A percentile compares a stretch with the other conserved stretches of the same genome.
These are phyloP conservation scores for Ustilago bromivora DNA, from an alignment of 1,284 basidiomycete species.

Conservation along the genomic window DNA sequence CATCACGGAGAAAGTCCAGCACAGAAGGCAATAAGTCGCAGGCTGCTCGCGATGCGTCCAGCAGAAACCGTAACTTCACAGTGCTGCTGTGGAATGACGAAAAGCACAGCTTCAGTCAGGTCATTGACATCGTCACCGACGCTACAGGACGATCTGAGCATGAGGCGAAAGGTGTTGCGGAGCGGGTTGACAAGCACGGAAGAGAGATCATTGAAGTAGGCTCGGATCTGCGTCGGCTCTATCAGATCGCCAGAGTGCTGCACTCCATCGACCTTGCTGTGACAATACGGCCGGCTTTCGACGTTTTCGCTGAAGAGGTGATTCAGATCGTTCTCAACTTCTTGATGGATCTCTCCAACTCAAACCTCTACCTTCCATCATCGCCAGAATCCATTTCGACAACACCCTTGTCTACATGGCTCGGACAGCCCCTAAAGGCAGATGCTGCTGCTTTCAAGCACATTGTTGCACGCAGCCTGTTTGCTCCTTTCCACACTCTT, in stretches of 20 bases:
- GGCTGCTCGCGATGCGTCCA: conserved; percentile 1
- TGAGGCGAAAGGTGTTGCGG: conserved; percentile 76
- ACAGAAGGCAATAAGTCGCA: conserved; percentile 20
- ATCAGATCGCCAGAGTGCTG: conserved; percentile 84
- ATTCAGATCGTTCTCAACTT: conserved; percentile 72
- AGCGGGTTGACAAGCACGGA: conserved; percentile 81
- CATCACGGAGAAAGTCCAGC: conserved; percentile 21
- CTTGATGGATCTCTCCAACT: conserved; percentile 63
- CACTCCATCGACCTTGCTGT: conserved; percentile 91
- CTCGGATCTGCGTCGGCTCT: conserved; percentile 77
- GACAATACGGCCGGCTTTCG: conserved; percentile 86
- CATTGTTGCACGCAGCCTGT: conserved; percentile 50
- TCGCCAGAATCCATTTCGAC: conserved; percentile 14
- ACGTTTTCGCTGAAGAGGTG: conserved; percentile 90
- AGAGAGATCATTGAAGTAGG: conserved; percentile 87
- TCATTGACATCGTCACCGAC: conserved; percentile 76
- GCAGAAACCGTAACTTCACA: conserved; percentile 75
- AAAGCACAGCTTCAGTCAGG: conserved; percentile 92
- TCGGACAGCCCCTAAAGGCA: conserved; percentile 33
- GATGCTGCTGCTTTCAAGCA: conserved; percentile 59
- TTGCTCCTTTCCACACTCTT: conserved; percentile 53
- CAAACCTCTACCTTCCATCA: conserved; percentile 52
- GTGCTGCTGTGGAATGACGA: conserved; percentile 97
- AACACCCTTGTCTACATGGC: conserved; percentile 17
- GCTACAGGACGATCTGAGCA: conserved; percentile 56